Conservation (phyloP, 352 stramenopile species). For the Pythium chondricola region DNA sequence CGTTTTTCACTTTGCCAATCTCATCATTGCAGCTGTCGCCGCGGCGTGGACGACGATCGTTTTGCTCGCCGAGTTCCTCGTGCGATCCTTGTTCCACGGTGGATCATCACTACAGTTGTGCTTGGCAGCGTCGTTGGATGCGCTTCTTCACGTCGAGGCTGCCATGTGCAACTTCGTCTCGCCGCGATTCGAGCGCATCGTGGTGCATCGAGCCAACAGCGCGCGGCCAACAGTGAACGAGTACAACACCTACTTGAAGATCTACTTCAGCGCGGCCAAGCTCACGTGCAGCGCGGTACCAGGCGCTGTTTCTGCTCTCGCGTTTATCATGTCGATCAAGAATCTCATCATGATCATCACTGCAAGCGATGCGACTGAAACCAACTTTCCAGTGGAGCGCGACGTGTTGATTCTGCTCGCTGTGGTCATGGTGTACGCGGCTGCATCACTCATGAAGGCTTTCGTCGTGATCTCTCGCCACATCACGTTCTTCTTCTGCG, state of each 20-base stretch:
- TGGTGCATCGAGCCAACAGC: slow-evolving; percentile 53
- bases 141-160: slow-evolving; percentile 36
- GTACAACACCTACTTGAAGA: slow-evolving; percentile 25
- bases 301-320: slow-evolving; percentile 26
- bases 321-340: slow-evolving; percentile 46
- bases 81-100: slow-evolving; percentile 4
- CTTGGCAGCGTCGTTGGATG: slow-evolving; percentile 26
- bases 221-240: slow-evolving; percentile 27
- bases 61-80: slow-evolving; percentile 19
- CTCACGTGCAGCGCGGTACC: slow-evolving; percentile 40
- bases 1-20: slow-evolving; percentile 48
- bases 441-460: slow-evolving; percentile 42
- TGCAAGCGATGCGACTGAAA: not conserved
- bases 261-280: slow-evolving; percentile 57
- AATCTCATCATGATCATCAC: slow-evolving; percentile 20
- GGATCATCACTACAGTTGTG: slow-evolving; percentile 13
- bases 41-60: slow-evolving; percentile 23
- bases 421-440: slow-evolving; percentile 40
- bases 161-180: slow-evolving; percentile 60
- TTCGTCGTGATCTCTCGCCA: slow-evolving; percentile 52
- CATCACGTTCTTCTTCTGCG: slow-evolving; percentile 68
- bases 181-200: slow-evolving; percentile 31
- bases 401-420: slow-evolving; percentile 39
- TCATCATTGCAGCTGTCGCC: slow-evolving; percentile 32
- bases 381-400: slow-evolving; percentile 21